Base-by-base conservation (phyloP, 495 filamentous ascomycete genomes). In the Penicillium canariense region DNA sequence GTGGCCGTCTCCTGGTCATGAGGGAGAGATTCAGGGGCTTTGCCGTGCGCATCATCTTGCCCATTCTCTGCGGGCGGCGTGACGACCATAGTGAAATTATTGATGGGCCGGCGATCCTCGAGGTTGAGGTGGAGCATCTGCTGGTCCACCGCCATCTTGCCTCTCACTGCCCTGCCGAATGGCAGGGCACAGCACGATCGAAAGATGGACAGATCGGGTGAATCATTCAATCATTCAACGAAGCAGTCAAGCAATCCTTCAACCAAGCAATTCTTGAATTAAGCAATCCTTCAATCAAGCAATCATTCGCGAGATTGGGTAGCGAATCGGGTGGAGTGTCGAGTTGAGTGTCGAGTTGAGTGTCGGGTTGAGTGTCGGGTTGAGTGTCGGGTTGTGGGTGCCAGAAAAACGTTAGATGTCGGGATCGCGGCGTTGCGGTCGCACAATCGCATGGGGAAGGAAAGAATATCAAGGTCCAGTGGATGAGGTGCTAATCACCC, bases 61-160 rank as follows among this genome's bases (percentile, higher is more conserved):
- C 68, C 62, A 47, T 17, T 42, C 26, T 70, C 65, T n/a, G 48
- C 56, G 1, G 68, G 65, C 8, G 68, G 68, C 30, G 68, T 65
- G 22, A 60, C 45, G 30, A 65, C 44, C 54, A 55, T 49, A 7
- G 50, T 54, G 50, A 49, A 48, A 47, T 56, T 56, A 20, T 56
- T 56, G 23, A 40, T 26, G 49, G 58, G 54, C 36, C 26, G 51
- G 40, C 54, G 44, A 59, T 64, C 54, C 12, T 58, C 54, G 11
- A 66, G 50, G 22, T 49, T 58, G 40, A 68, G 54, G 46, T 59
- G 60, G 46, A 68, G 63, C 61, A 68, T 60, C 15, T 65, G 52
- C 34, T 68, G 49, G 48, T 66, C 63, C 28, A 60, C 35, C 31
- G 43, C 55, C 65, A 66, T 68, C 25, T 28, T 53, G 42, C 22